Conservation (phyloP, 345 rosid genomes). For the Murraya koenigii region DNA sequence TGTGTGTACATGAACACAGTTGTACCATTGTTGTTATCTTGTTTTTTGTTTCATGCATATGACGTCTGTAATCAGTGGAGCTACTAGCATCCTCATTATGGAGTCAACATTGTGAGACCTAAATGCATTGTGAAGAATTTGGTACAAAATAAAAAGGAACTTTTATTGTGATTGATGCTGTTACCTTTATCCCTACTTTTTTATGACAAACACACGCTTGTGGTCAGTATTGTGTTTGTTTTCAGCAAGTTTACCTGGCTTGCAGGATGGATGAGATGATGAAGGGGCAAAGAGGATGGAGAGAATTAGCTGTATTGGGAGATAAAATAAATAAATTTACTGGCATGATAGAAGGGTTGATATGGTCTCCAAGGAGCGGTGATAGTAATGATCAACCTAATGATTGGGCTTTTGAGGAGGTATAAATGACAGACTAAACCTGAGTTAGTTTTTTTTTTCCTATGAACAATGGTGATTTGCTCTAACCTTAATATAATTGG, state of each 20-base stretch:
- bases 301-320: constrained; percentile 82
- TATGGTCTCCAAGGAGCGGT: constrained; percentile 86
- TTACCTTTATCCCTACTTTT: not conserved
- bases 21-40: not conserved
- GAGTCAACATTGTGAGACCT: not conserved
- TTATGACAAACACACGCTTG: not conserved
- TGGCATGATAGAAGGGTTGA: constrained; percentile 89
- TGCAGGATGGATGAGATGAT: constrained; percentile 97
- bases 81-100: not conserved
- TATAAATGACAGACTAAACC: constrained; percentile 21
- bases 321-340: constrained; percentile 83
- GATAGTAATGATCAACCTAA: constrained; percentile 40
- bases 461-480: not conserved
- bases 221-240: not conserved
- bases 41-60: not conserved
- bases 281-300: constrained; percentile 97
- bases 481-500: not conserved
- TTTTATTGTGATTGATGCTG: not conserved
- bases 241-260: constrained; percentile 13
- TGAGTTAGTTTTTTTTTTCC: not conserved
- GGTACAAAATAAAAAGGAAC: not conserved
- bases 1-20: not conserved
- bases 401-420: constrained; percentile 77
- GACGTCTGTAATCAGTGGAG: not conserved
- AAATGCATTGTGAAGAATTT: not conserved